phyloP scores from a whole-genome alignment of 2,329 filamentous ascomycete species.

The Penicillium sp. region DNA sequence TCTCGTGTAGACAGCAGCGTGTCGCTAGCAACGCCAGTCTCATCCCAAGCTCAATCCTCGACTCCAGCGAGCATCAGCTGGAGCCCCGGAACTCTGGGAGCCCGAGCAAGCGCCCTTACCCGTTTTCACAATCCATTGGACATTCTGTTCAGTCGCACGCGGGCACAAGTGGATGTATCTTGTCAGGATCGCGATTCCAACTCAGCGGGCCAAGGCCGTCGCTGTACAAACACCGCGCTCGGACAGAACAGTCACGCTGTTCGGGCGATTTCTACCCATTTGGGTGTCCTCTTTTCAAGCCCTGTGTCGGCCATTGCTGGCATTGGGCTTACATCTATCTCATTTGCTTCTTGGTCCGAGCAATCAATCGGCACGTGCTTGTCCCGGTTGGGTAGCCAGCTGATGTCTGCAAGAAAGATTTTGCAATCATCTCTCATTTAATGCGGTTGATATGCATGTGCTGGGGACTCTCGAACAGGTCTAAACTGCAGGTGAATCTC shows the following conservation, averaged over 20 bases:
- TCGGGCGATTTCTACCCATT: not conserved
- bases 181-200: not conserved
- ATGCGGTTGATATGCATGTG: not conserved
- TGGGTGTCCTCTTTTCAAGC: constrained; percentile 9
- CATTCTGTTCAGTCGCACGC: not conserved
- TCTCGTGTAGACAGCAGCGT: not conserved
- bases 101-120: not conserved
- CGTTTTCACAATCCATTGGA: not conserved
- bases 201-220: not conserved
- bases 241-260: not conserved
- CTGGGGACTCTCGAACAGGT: not conserved
- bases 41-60: not conserved
- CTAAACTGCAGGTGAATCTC: not conserved
- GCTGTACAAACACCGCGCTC: not conserved
- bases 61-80: not conserved
- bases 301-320: constrained; percentile 6
- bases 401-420: constrained; percentile 15
- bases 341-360: constrained; percentile 6
- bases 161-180: not conserved
- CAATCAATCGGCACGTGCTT: constrained; percentile 5
- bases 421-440: constrained; percentile 1
- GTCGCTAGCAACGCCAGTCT: not conserved
- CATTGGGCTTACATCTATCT: constrained; percentile 6
- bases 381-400: constrained; percentile 9
- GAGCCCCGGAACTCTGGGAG: not conserved